Base-by-base conservation (phyloP, 768 basidiomycete species). In the Tulasnella sp. region DNA sequence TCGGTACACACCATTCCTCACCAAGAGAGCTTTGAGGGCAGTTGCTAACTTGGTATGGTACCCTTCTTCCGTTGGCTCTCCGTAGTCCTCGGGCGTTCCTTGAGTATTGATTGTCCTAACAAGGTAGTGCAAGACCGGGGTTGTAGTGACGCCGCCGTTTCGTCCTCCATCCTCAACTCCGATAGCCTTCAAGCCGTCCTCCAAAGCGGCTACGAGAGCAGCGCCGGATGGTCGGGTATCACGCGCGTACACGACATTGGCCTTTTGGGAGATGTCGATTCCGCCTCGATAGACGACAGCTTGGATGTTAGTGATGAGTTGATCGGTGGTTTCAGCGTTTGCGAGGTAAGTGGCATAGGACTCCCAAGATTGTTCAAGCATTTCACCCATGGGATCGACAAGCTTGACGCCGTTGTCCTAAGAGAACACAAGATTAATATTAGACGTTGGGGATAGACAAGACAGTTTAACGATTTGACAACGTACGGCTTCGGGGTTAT, bases 331-430 rank as follows among this genome's bases (percentile, higher is more conserved):
- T 5, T 85, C 75, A 35, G 92, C 92, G 78, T 98, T 98, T 72
- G 96, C 91, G 16, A 99, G 82, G 7, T 81, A 80, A 11, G 97
- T 96, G 5, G 95, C 95, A 79, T 95, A 87, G 1, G 78, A 78
- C 79, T 99, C 97, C 97, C 97, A 99, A 42, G 91, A 85, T 1
- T 90, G 83, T 78, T 97, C 92, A 11, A 99, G 85, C 97, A 99
- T 99, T 80, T 99, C 96, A 26, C 97, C 97, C 16, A 87, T 89
- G 26, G 97, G 94, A 81, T 99, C 97, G 42, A 99, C 94, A 42
- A 99, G 86, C 81, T 99, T 99, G 75, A 98, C 97, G 35, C 97
- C 97, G 79, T 99, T 99, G 80, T 99, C 97, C 94, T 97, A 77
- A 8, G 72, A 22, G 62, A 12, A 22, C n/a, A 52, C 11, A 36